Base-by-base conservation (phyloP, 192 early-diverging fungal genomes). In the Coemansia sp. region DNA sequence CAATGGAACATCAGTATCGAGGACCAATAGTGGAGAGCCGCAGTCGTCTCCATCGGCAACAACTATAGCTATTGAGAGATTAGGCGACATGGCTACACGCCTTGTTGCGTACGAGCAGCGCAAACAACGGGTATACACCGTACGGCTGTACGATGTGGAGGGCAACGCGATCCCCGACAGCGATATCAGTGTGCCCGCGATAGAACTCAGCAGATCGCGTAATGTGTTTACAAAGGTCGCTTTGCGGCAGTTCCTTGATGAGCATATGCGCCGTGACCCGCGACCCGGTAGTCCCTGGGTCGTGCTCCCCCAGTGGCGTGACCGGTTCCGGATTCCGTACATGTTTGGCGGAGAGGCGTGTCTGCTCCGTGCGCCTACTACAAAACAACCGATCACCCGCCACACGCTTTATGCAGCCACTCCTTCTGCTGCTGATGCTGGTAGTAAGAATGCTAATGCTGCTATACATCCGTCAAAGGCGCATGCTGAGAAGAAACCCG, bases 181-280 rank as follows among this genome's bases (percentile, higher is more conserved):
- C 62, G 79, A 82, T 13, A 82, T 82, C 22, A 71, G 49, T 21
- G 74, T 82, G 43, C 48, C 61, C 0, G 79, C 79, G 4, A 63
- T 63, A 0, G 79, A 82, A 62, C 74, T 82, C 19, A 68, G 79
- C 19, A 52, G 79, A 8, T 82, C 79, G 55, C 67, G 79, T n/a
- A 82, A 76, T 13, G 74, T 76, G 22, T 82, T 82, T 39, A 82
- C 79, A 10, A 82, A 82, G 42, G 79, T 82, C 3, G 79, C 74
- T 0, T 19, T 82, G 36, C 68, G 79, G 12, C 79, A 82, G 65
- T 82, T 82, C 61, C 55, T 82, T 18, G 70, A 76, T 52, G 74
- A 73, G 5, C 71, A 76, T n/a, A 76, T 75, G 71, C 56, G 49
- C 16, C 70, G 74, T 32, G 67, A 71, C 36, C 42, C 74, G 19